Evolutionary conservation across 2,329 filamentous ascomycete genomes (phyloP).

Genomic region (Pestalotiopsis sp.): DNA sequence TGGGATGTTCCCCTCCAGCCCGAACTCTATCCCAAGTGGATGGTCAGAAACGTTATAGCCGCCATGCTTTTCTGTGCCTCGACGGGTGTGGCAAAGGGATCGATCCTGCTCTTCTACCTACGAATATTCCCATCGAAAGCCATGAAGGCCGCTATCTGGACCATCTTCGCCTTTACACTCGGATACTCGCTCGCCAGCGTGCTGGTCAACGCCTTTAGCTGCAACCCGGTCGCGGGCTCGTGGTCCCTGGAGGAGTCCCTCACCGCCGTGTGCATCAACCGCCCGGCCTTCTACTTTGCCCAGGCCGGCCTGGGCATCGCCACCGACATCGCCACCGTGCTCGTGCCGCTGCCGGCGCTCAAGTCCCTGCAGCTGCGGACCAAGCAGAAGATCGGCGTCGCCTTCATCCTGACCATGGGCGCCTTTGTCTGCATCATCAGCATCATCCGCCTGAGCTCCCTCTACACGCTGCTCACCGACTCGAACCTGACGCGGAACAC

Average conservation of each 20-base stretch:
- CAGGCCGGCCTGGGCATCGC: slow-evolving; percentile 29
- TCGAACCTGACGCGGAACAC: slow-evolving; percentile 23
- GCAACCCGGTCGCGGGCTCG: slow-evolving; percentile 26
- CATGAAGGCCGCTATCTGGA: slow-evolving; percentile 25
- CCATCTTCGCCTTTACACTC: slow-evolving; percentile 25
- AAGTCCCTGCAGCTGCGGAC: slow-evolving; percentile 44
- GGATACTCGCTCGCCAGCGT: slow-evolving; percentile 26
- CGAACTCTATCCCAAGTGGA: slow-evolving; percentile 14
- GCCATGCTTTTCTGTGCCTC: slow-evolving; percentile 23
- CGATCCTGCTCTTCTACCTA: slow-evolving; percentile 29
- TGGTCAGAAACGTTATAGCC: slow-evolving; percentile 20
- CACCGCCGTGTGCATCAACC: slow-evolving; percentile 27
- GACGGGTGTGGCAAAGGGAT: slow-evolving; percentile 27
- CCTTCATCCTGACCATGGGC: slow-evolving; percentile 41
- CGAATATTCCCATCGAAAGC: slow-evolving; percentile 27
- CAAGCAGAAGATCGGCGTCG: slow-evolving; percentile 45
- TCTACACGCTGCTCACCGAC: slow-evolving; percentile 18
- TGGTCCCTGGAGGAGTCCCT: slow-evolving; percentile 25
- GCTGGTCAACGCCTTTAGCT: slow-evolving; percentile 30
- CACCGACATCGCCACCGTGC: slow-evolving; percentile 27
- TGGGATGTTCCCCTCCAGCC: slow-evolving; percentile 22
- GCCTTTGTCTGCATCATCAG: slow-evolving; percentile 25
- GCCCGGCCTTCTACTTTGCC: slow-evolving; percentile 29
- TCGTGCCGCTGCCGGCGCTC: slow-evolving; percentile 45
- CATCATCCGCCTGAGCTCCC: slow-evolving; percentile 23